Percentiles rank a stretch among this genome's conserved stretches.
Evolutionary conservation across 257 asterid species (phyloP).

Genomic region (Linaria vulgaris): DNA sequence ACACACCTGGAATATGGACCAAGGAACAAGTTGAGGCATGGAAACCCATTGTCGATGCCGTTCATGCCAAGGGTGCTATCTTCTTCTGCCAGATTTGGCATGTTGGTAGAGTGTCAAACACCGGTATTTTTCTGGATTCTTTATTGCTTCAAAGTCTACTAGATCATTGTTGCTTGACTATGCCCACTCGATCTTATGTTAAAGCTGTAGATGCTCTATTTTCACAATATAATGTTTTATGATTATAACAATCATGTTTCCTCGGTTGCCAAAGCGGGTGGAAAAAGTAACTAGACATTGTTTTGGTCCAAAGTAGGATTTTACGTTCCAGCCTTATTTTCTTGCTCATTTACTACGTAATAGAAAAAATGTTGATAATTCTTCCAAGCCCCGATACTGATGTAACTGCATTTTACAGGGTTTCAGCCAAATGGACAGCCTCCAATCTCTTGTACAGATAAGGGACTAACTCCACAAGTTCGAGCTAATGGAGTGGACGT

Average conservation of each 20-base stretch:
- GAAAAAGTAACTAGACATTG: background rate
- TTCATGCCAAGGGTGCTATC: constrained; percentile 50
- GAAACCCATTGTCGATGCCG: constrained; percentile 53
- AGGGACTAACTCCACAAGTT: constrained; percentile 42
- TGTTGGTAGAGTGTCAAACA: constrained; percentile 42
- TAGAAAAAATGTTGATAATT: background rate
- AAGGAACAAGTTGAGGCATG: constrained; percentile 50
- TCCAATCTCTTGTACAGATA: constrained; percentile 67
- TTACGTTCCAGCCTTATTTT: background rate
- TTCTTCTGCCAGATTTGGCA: constrained; percentile 59
- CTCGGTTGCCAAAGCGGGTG: background rate
- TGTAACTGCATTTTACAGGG: constrained; percentile 30
- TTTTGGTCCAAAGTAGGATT: background rate
- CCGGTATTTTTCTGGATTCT: constrained; percentile 26
- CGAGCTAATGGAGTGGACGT: constrained; percentile 43
- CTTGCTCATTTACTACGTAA: background rate
- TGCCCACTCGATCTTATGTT: background rate
- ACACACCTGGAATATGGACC: constrained; percentile 53
- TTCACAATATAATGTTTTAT: background rate
- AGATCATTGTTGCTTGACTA: background rate
- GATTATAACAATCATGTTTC: background rate
- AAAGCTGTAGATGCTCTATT: background rate
- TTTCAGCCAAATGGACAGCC: constrained; percentile 69
- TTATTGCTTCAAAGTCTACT: background rate
- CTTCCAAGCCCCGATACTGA: background rate